These are phyloP conservation scores for Aspergillus steynii DNA, from an alignment of 495 filamentous ascomycete species.

Conservation along the genomic window DNA sequence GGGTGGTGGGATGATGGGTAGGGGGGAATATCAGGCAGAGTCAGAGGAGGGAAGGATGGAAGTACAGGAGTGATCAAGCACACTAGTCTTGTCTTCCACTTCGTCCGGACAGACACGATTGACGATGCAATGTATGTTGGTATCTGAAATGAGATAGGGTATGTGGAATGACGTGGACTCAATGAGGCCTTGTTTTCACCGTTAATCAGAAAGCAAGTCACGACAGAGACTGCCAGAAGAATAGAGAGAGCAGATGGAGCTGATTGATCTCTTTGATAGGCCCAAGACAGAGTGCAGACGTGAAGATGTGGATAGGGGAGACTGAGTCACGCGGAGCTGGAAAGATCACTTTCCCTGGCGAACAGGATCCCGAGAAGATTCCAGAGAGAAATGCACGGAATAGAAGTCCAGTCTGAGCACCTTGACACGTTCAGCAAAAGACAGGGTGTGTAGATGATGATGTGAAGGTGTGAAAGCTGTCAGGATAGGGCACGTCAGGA, in stretches of 20 bases:
- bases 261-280: too few species aligned
- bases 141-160: too few species aligned
- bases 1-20: too few species aligned
- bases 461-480: neutral
- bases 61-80: neutral
- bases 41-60: neutral
- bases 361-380: neutral
- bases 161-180: too few species aligned
- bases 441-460: neutral
- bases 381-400: neutral
- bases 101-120: too few species aligned
- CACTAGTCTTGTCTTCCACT: too few species aligned
- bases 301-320: neutral
- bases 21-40: too few species aligned
- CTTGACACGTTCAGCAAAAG: neutral
- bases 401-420: neutral
- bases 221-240: too few species aligned
- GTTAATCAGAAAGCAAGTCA: too few species aligned
- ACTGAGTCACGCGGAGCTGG: neutral
- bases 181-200: too few species aligned
- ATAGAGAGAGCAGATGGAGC: neutral
- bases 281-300: neutral
- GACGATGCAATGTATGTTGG: too few species aligned
- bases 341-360: neutral
- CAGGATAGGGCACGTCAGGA: neutral